Evolutionary conservation across 108 stramenopile genomes (phyloP).

Genomic region (Nitzschia sp.): DNA sequence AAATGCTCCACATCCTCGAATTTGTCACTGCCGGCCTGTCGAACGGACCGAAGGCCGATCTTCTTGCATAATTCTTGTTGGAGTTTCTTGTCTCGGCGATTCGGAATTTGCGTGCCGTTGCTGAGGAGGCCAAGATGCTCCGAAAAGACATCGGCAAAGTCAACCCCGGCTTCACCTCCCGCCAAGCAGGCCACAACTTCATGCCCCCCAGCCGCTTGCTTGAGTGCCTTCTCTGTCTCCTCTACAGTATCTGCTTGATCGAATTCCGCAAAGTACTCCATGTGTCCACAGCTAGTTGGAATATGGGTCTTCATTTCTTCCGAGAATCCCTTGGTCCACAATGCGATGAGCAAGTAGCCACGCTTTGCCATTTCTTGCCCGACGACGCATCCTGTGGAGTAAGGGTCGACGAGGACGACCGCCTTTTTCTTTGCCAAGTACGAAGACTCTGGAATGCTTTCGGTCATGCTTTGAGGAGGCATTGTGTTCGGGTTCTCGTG

Average conservation of each 20-base stretch:
- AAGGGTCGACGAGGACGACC: slow-evolving; percentile 84
- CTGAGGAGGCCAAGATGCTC: slow-evolving; percentile 58
- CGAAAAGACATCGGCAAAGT: slow-evolving; percentile 69
- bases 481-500: too few species aligned
- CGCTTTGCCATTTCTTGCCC: slow-evolving; percentile 79
- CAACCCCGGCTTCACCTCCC: slow-evolving; percentile 85
- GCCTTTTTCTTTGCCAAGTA: slow-evolving; percentile 43
- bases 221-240: slow-evolving; percentile 41
- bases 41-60: slow-evolving; percentile 73
- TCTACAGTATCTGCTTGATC: slow-evolving; percentile 41
- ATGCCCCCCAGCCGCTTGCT: slow-evolving; percentile 26
- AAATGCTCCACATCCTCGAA: slow-evolving; percentile 76
- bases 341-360: slow-evolving; percentile 70
- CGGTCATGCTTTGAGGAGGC: slow-evolving; percentile 16
- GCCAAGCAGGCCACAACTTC: slow-evolving; percentile 62
- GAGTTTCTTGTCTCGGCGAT: slow-evolving; percentile 78
- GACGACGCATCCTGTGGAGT: slow-evolving; percentile 84
- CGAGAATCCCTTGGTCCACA: slow-evolving; percentile 71
- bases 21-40: slow-evolving; percentile 66
- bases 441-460: slow-evolving; percentile 11
- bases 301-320: slow-evolving; percentile 82
- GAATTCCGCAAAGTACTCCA: slow-evolving; percentile 65
- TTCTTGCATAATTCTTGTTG: slow-evolving; percentile 79
- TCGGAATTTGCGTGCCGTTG: slow-evolving; percentile 62
- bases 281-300: slow-evolving; percentile 51